These are phyloP conservation scores for Phlegmacium glaucopus DNA, from an alignment of 768 basidiomycete genomes.

Conservation along the genomic window DNA sequence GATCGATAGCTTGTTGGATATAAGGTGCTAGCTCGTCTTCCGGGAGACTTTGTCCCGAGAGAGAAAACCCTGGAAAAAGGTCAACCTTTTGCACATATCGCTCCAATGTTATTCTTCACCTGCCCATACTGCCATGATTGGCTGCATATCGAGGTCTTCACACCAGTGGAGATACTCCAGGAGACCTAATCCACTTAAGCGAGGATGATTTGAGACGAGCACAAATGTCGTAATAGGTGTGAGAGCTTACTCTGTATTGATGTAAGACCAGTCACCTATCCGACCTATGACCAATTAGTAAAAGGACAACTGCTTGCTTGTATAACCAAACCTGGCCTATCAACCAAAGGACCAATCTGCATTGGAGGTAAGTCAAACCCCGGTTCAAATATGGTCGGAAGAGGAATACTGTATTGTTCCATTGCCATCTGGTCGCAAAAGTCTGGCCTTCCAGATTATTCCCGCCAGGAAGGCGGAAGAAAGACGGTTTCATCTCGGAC, in stretches of 20 bases:
- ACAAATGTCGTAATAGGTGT: not conserved
- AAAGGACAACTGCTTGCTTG: not conserved
- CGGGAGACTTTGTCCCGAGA: slow-evolving; percentile 42
- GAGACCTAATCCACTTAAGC: slow-evolving; percentile 48
- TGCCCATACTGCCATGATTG: slow-evolving; percentile 65
- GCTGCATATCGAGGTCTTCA: slow-evolving; percentile 56
- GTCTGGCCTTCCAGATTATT: slow-evolving; percentile 67
- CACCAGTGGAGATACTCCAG: slow-evolving; percentile 56
- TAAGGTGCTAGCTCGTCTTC: slow-evolving; percentile 45
- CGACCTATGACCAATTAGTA: slow-evolving; percentile 31
- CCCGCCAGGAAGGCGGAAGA: slow-evolving; percentile 69
- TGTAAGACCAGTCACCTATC: slow-evolving; percentile 57
- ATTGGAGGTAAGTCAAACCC: not conserved
- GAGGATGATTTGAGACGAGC: not conserved
- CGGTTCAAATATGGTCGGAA: not conserved
- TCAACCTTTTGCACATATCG: not conserved
- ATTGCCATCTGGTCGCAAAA: slow-evolving; percentile 53
- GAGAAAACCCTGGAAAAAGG: slow-evolving; percentile 40
- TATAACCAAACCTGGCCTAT: slow-evolving; percentile 36
- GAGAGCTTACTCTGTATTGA: slow-evolving; percentile 51
- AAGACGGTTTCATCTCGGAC: slow-evolving; percentile 50
- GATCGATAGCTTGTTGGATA: slow-evolving; percentile 55
- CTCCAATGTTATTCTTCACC: slow-evolving; percentile 24
- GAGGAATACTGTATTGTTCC: slow-evolving; percentile 53
- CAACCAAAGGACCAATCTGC: slow-evolving; percentile 45